phyloP scores from a whole-genome alignment of 352 stramenopile species.

The Hyaloperonospora brassicae region DNA sequence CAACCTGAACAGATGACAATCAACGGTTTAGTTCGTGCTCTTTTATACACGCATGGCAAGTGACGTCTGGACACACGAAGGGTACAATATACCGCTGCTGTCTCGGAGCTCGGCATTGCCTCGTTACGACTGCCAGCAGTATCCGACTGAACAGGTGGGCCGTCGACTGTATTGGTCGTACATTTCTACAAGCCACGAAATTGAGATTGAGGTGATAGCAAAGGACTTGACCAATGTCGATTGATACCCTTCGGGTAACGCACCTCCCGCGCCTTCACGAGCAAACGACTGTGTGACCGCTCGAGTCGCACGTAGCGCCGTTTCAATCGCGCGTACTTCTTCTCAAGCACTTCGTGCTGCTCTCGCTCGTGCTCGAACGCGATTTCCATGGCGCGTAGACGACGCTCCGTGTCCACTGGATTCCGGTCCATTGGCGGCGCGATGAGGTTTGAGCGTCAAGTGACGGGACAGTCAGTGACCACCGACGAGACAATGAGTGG shows the following conservation, averaged over 20 bases:
- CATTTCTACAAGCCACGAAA: constrained; percentile 6
- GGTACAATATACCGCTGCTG: constrained; percentile 22
- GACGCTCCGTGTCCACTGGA: constrained; percentile 19
- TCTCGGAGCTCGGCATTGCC: constrained; percentile 10
- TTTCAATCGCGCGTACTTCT: constrained; percentile 69
- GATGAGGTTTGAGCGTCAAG: neutral
- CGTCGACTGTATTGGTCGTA: constrained; percentile 2
- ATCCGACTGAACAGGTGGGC: constrained; percentile 3
- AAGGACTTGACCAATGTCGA: neutral
- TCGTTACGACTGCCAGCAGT: constrained; percentile 5
- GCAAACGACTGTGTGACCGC: constrained; percentile 35
- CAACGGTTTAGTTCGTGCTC: constrained; percentile 3
- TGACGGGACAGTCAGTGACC: too few relatives aligned
- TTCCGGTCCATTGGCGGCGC: constrained; percentile 9
- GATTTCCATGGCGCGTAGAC: constrained; percentile 35
- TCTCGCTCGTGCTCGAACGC: constrained; percentile 41
- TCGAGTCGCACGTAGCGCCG: constrained; percentile 56
- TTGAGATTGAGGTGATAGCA: too few relatives aligned
- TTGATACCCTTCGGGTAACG: neutral
- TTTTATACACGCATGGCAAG: too few relatives aligned
- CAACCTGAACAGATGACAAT: constrained; percentile 11
- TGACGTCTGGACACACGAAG: neutral
- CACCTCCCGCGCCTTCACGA: constrained; percentile 28
- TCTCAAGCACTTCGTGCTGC: constrained; percentile 45
- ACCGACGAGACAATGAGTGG: too few relatives aligned